Base-by-base conservation (phyloP, 495 filamentous ascomycete species). In the Acidiella bohemica region DNA sequence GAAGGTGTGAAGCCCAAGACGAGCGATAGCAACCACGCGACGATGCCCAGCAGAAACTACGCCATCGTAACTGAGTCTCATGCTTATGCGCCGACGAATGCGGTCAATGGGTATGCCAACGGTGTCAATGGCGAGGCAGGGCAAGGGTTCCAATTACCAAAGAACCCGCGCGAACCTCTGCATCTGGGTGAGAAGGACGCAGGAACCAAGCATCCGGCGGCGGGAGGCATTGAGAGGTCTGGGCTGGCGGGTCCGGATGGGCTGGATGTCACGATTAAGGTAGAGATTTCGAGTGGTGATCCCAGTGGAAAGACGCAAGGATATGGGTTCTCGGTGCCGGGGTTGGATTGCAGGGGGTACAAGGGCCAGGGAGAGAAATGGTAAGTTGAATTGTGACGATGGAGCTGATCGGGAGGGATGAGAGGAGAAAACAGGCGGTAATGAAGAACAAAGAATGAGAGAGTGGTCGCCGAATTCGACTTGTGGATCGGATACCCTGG, bases 11-110 rank as follows among this genome's bases (percentile, higher is more conserved):
- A 46, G 42, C 49, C 63, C 36, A 90, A 84, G 61, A 79, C 76
- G 13, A 70, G 73, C 0, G 48, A 58, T 1, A 75, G 65, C 46
- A 94, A 94, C 60, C 72, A 80, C 46, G 75, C 80, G 25, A 93
- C 86, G 16, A 93, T 94, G 87, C 87, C 87, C 2, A 77, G 73
- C 30, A 72, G 88, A 38, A 94, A 95, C 62, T 94, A 79, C 57
- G 80, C 86, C 43, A 75, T 78, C 43, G 72, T 96, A 44, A 81
- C 79, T 23, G 84, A 93, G 39, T 53, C 46, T n/a, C 53, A 56
- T 25, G 30, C 41, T 1, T 41, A 47, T 14, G 34, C 21, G 30
- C 31, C 42, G 3, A 23, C 46, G 4, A 34, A 43, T 31, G 39
- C 36, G 9, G 33, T 17, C 19, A 40, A 47, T 32, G 48, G 37